Conservation (phyloP, 2,329 filamentous ascomycete species). For the Paraphaeosphaeria minitans region DNA sequence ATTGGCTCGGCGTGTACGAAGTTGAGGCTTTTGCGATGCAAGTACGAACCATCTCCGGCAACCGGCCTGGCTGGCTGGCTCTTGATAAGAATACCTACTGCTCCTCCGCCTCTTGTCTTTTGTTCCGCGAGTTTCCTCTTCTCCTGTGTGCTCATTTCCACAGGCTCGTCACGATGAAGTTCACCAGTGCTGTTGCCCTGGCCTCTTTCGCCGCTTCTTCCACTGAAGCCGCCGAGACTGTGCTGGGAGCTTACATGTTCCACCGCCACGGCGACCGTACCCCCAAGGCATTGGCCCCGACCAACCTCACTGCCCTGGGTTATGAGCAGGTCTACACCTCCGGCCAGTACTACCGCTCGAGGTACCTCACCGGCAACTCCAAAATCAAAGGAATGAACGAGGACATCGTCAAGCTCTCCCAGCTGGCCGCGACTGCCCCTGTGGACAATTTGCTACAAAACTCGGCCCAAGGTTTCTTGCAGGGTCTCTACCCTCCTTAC, state of each 20-base stretch:
- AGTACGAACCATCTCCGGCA: conserved; percentile 6
- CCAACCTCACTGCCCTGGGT: conserved; percentile 78
- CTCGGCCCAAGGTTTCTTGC: conserved; percentile 79
- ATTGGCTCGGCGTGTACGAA: conserved; percentile 16
- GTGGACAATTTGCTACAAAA: conserved; percentile 78
- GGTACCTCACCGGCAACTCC: conserved; percentile 70
- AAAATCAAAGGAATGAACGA: conserved; percentile 70
- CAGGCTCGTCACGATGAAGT: conserved; percentile 35
- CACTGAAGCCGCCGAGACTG: conserved; percentile 61
- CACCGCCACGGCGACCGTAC: conserved; percentile 89
- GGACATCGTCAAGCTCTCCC: conserved; percentile 68
- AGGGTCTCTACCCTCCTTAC: conserved; percentile 84
- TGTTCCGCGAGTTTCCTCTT: not conserved
- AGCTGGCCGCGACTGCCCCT: conserved; percentile 75
- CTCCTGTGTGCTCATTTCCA: not conserved
- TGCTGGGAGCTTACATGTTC: conserved; percentile 85
- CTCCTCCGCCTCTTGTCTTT: not conserved
- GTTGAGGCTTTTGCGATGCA: not conserved
- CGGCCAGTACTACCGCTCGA: conserved; percentile 75
- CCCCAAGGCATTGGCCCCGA: conserved; percentile 72
- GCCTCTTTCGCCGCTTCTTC: conserved; percentile 35
- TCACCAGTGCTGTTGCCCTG: conserved; percentile 25
- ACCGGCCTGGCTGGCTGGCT: not conserved
- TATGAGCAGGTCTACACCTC: conserved; percentile 75
- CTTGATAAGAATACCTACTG: not conserved